Evolutionary conservation across 371 early-diverging fungal species (phyloP).

Genomic region (Mucor mucedo): DNA sequence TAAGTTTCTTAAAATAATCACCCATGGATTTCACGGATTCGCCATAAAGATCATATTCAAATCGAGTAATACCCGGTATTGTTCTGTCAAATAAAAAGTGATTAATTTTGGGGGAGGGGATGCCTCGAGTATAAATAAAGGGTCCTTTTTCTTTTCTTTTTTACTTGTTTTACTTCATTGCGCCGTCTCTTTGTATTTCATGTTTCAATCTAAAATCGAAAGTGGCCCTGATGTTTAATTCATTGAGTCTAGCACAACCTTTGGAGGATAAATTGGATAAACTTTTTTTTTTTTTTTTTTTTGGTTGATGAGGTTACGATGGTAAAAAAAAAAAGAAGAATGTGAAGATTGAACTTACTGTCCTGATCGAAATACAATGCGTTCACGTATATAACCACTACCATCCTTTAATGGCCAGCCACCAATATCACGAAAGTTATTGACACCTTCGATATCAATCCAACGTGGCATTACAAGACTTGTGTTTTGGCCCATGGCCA

Average conservation of each 20-base stretch:
- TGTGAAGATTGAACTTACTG: slow-evolving; percentile 7
- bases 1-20: slow-evolving; percentile 15
- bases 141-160: too few relatives aligned
- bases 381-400: slow-evolving; percentile 52
- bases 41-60: slow-evolving; percentile 22
- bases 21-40: slow-evolving; percentile 15
- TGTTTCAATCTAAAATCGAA: slow-evolving; percentile 65
- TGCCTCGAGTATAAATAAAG: too few relatives aligned
- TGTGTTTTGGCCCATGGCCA: slow-evolving; percentile 33
- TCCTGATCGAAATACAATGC: slow-evolving; percentile 44
- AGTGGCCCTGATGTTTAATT: slow-evolving; percentile 55
- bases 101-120: neutral
- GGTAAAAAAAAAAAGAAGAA: neutral
- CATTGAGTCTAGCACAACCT: slow-evolving; percentile 47
- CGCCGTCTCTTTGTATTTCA: slow-evolving; percentile 55
- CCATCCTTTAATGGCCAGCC: slow-evolving; percentile 54
- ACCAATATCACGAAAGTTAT: slow-evolving; percentile 68
- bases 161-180: slow-evolving; percentile 41
- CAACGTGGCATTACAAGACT: slow-evolving; percentile 42
- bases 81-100: slow-evolving; percentile 8
- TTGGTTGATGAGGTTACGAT: too few relatives aligned
- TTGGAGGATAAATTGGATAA: slow-evolving; percentile 44
- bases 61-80: slow-evolving; percentile 21
- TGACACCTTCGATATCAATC: slow-evolving; percentile 65
- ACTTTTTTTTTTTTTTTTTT: slow-evolving; percentile 21